These are phyloP conservation scores for Fusarium circinatum DNA, from an alignment of 2,329 filamentous ascomycete species.

Conservation along the genomic window DNA sequence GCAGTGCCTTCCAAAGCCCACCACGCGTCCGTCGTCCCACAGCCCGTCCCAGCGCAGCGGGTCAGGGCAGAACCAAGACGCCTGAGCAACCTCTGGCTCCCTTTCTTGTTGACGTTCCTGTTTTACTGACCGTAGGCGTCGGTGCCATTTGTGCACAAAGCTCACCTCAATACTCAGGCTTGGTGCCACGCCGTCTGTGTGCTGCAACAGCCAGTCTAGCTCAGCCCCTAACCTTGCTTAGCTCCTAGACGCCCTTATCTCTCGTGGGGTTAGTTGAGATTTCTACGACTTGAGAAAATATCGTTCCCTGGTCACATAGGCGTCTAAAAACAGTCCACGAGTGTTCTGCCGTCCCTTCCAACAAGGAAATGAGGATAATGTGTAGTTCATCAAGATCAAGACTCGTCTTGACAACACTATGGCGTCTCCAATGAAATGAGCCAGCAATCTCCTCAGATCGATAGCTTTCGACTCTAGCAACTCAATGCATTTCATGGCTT, in stretches of 20 bases:
- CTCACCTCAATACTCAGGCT: slow-evolving; percentile 28
- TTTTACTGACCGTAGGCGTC: slow-evolving; percentile 3
- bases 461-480: slow-evolving; percentile 7
- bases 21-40: slow-evolving; percentile 29
- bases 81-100: slow-evolving; percentile 12
- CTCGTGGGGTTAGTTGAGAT: slow-evolving; percentile 28
- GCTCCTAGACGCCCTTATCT: slow-evolving; percentile 35
- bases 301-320: not conserved
- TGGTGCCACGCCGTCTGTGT: slow-evolving; percentile 41
- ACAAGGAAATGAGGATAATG: not conserved
- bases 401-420: slow-evolving; percentile 6
- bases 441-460: not conserved
- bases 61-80: slow-evolving; percentile 24
- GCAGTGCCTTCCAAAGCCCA: slow-evolving; percentile 12
- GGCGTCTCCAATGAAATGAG: not conserved
- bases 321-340: slow-evolving; percentile 19
- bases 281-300: slow-evolving; percentile 5
- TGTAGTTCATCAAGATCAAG: not conserved
- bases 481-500: slow-evolving; percentile 3
- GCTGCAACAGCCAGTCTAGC: slow-evolving; percentile 32
- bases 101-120: slow-evolving; percentile 14
- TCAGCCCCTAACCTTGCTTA: slow-evolving; percentile 10
- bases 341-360: slow-evolving; percentile 13
- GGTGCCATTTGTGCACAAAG: slow-evolving; percentile 17
- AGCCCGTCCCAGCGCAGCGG: slow-evolving; percentile 33